Conservation (phyloP, 2,329 filamentous ascomycete species). For the Fusarium sp. region DNA sequence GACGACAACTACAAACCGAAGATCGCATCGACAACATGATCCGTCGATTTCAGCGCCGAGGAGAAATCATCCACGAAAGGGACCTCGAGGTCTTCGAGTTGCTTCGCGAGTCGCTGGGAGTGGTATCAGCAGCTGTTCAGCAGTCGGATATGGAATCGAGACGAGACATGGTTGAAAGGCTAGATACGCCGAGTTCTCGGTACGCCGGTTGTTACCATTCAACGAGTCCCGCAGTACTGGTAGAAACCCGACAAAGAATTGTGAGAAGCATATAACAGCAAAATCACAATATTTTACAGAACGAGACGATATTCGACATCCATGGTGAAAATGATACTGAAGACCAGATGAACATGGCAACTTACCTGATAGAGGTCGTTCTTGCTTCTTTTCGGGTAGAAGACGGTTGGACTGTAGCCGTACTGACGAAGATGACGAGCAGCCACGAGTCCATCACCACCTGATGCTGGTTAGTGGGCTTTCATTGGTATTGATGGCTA, state of each 20-base stretch:
- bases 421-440: conserved; percentile 92
- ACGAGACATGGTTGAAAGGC: conserved; percentile 5
- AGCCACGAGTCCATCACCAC: conserved; percentile 93
- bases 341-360: conserved; percentile 50
- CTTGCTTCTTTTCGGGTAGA: conserved; percentile 92
- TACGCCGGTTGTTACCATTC: conserved; percentile 12
- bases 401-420: conserved; percentile 88
- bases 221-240: conserved; percentile 26
- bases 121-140: conserved; percentile 45
- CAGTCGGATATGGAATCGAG: conserved; percentile 9
- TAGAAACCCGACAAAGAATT: conserved; percentile 29
- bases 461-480: conserved; percentile 46
- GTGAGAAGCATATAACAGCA: conserved; percentile 36
- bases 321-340: conserved; percentile 21
- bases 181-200: conserved; percentile 3
- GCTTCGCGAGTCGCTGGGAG: conserved; percentile 79
- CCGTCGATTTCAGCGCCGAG: conserved; percentile 71
- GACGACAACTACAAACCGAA: conserved; percentile 71
- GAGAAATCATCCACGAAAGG: conserved; percentile 87
- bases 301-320: not conserved
- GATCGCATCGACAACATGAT: conserved; percentile 91
- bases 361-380: conserved; percentile 87
- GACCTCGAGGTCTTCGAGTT: conserved; percentile 84
- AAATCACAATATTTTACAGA: conserved; percentile 1
- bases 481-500: not conserved